Evolutionary conservation across 1,284 basidiomycete genomes (phyloP), one percentile per base, ranked within the genome.

Genomic region (Lentinus polychrous): DNA sequence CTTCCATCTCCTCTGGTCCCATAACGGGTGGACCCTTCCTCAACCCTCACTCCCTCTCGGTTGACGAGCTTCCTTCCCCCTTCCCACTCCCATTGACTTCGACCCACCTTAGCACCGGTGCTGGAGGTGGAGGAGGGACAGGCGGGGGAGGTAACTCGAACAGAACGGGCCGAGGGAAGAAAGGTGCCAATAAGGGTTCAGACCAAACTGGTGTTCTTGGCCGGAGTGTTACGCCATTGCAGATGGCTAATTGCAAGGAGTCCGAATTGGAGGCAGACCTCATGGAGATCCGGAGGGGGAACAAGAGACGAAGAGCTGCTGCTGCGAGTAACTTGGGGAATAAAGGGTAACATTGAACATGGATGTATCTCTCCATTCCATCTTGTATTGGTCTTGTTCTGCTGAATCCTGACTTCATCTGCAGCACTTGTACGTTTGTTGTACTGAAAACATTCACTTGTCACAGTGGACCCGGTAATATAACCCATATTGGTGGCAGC

Each of bases 41-140:
- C 14, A 89, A 88, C 59, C 87, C 86, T 3, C 83, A 87, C 59
- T 89, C 86, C 1, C 77, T 90, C 40, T 75, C 82, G 2, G 81
- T 90, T 36, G 88, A 91, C 56, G 87, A 91, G 59, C 75, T 91
- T 23, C 83, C 86, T 1, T 89, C 87, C 0, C 84, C 85, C 2
- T 91, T 89, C 69, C 84, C 87, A 0, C 71, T 91, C 12, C 79
- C 87, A 2, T 74, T 91, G 17, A 85, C 83, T 2, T 58, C 61
- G n/a, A 56, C 58, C 15, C 57, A 61, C 24, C 34, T 55, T 0
- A 58, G 71, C 76, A 14, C 65, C 62, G 27, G 53, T 58, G 14
- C 62, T 65, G 45, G 55, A 58, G 17, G 65, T 60, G 51, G 64
- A 57, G 49, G 62, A 72, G 12, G 17, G 8, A 10, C 27, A 27